Conservation (phyloP, 345 rosid genomes). For the Lepidium aucheri region DNA sequence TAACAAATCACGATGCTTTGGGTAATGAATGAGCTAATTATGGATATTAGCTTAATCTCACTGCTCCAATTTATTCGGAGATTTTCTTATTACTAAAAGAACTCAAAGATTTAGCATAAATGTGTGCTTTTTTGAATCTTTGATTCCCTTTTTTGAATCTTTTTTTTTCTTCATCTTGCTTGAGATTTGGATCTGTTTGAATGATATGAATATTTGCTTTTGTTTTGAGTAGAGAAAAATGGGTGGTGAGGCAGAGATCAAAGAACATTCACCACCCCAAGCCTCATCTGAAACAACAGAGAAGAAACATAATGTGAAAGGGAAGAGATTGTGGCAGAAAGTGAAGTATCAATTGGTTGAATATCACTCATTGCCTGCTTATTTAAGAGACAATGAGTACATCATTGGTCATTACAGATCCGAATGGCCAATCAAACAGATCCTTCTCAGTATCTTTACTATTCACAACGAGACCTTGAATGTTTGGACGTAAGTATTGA, state of each 20-base stretch:
- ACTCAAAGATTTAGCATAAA: background rate
- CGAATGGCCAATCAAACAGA: constrained; percentile 92
- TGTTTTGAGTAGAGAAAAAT: constrained; percentile 22
- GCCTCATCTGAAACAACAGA: constrained; percentile 36
- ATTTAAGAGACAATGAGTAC: constrained; percentile 80
- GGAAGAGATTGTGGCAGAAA: constrained; percentile 78
- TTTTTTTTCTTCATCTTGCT: background rate
- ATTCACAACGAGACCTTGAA: constrained; percentile 91
- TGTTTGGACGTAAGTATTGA: constrained; percentile 79
- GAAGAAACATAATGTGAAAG: constrained; percentile 49
- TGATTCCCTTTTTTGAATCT: background rate
- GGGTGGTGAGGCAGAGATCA: constrained; percentile 24
- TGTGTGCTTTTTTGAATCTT: background rate
- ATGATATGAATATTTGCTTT: background rate
- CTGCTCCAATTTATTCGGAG: background rate
- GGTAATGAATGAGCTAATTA: background rate
- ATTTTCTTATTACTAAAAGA: background rate
- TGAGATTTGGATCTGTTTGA: background rate
- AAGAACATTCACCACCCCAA: constrained; percentile 11
- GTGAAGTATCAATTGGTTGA: constrained; percentile 90
- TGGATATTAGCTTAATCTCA: background rate
- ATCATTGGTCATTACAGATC: constrained; percentile 78
- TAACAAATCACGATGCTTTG: background rate
- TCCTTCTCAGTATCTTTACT: constrained; percentile 69
- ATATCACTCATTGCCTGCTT: constrained; percentile 76